phyloP scores from a whole-genome alignment of 139 green algal genomes.

The Spirogloea muscicola region DNA sequence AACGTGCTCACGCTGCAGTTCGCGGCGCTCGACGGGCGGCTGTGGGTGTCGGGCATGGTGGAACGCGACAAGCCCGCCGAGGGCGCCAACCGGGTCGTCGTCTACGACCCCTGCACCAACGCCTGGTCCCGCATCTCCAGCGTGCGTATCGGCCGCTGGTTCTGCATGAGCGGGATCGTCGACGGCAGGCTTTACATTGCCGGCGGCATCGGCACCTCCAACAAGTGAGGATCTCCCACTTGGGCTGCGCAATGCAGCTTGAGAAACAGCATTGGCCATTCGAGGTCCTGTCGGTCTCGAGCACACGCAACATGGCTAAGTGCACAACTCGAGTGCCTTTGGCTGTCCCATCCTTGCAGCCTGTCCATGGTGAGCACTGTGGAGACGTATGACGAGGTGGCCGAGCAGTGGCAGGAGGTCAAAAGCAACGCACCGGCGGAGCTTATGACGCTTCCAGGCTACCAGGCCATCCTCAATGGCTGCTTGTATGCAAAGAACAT shows the following conservation, averaged over 20 bases:
- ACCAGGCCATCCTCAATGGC: constrained; percentile 21
- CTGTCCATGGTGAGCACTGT: constrained; percentile 17
- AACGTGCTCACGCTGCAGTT: constrained; percentile 37
- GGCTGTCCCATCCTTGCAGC: too few relatives aligned
- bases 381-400: constrained; percentile 19
- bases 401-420: constrained; percentile 13
- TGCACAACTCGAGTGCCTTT: too few relatives aligned
- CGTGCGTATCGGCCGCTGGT: constrained; percentile 14
- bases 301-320: too few relatives aligned
- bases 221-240: too few relatives aligned
- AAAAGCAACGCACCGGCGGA: neutral
- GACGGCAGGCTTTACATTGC: constrained; percentile 18
- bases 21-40: constrained; percentile 8
- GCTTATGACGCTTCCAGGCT: constrained; percentile 36
- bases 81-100: constrained; percentile 4
- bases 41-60: constrained; percentile 40
- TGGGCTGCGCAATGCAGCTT: too few relatives aligned
- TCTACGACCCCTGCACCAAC: constrained; percentile 26
- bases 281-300: too few relatives aligned
- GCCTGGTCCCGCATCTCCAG: neutral
- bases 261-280: too few relatives aligned
- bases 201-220: constrained; percentile 33
- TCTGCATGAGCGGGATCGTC: constrained; percentile 35
- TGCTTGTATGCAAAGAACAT: constrained; percentile 31
- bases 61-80: constrained; percentile 12